Conservation (phyloP, 1,284 basidiomycete genomes). For the Tilletia walkeri region DNA sequence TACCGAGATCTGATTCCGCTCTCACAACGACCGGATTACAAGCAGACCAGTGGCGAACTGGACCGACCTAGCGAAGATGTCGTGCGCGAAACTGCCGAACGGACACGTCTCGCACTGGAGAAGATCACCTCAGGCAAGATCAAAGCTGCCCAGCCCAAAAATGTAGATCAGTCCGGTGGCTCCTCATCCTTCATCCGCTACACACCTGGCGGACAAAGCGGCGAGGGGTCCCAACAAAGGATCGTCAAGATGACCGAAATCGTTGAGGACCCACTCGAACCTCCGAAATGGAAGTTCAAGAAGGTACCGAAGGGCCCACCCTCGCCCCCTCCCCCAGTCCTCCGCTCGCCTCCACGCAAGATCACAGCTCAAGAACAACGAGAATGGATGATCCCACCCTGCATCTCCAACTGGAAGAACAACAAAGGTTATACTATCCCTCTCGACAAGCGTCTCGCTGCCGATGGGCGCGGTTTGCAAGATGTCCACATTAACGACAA, state of each 20-base stretch:
- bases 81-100: constrained; percentile 81
- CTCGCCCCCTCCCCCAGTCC: constrained; percentile 92
- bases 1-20: constrained; percentile 97
- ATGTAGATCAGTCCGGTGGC: constrained; percentile 38
- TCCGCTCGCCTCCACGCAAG: constrained; percentile 91
- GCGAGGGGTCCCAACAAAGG: constrained; percentile 72
- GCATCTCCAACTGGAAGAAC: constrained; percentile 99
- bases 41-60: constrained; percentile 69
- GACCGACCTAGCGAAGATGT: constrained; percentile 89
- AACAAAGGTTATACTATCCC: constrained; percentile 99
- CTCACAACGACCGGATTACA: constrained; percentile 75
- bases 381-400: constrained; percentile 99
- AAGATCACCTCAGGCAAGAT: constrained; percentile 92
- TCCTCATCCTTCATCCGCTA: constrained; percentile 78
- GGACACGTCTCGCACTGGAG: constrained; percentile 85
- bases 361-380: constrained; percentile 96
- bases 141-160: constrained; percentile 83
- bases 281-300: constrained; percentile 95
- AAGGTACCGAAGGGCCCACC: constrained; percentile 94
- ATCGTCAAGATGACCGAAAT: constrained; percentile 91
- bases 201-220: constrained; percentile 76
- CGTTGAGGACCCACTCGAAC: constrained; percentile 88
- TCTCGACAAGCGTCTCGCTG: constrained; percentile 94
- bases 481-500: constrained; percentile 99
- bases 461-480: constrained; percentile 93